Conservation (phyloP, 805 yeast species). For the Naumovozyma baii region DNA sequence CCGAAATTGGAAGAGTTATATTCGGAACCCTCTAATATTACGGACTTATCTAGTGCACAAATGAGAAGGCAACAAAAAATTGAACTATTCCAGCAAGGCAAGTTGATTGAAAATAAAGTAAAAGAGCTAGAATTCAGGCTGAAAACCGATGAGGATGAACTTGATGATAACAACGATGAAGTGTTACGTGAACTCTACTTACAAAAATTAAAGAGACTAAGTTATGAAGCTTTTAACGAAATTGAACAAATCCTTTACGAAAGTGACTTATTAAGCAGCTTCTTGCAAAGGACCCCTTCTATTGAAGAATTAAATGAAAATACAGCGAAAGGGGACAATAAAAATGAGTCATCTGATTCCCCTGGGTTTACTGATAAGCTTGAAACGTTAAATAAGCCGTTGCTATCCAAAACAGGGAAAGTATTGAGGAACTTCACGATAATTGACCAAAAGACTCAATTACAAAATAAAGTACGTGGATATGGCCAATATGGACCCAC, state of each 20-base stretch:
- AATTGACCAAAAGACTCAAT: constrained; percentile 45
- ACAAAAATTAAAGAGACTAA: constrained; percentile 44
- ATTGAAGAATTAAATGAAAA: neutral
- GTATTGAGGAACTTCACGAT: constrained; percentile 79
- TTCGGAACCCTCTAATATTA: constrained; percentile 10
- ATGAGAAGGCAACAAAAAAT: constrained; percentile 63
- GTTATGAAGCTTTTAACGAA: constrained; percentile 44
- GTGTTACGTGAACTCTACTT: constrained; percentile 43
- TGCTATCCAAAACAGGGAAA: constrained; percentile 64
- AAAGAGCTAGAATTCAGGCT: constrained; percentile 30
- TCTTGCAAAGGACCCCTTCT: constrained; percentile 24
- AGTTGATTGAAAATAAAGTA: constrained; percentile 40
- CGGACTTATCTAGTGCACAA: constrained; percentile 22
- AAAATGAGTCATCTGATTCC: constrained; percentile 23
- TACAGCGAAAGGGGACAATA: constrained; percentile 6
- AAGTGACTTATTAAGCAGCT: constrained; percentile 45
- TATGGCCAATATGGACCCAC: constrained; percentile 91
- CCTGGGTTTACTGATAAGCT: constrained; percentile 55
- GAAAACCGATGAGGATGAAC: constrained; percentile 33
- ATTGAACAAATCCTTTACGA: constrained; percentile 60
- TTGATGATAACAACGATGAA: constrained; percentile 63
- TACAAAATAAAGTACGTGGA: constrained; percentile 64
- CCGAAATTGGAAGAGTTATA: constrained; percentile 33
- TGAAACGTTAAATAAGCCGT: constrained; percentile 42
- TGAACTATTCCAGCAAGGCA: constrained; percentile 52